Percentiles rank a stretch among this genome's conserved stretches.
These are phyloP conservation scores for Amylostereum areolatum DNA, from an alignment of 1,284 basidiomycete genomes.

Conservation along the genomic window DNA sequence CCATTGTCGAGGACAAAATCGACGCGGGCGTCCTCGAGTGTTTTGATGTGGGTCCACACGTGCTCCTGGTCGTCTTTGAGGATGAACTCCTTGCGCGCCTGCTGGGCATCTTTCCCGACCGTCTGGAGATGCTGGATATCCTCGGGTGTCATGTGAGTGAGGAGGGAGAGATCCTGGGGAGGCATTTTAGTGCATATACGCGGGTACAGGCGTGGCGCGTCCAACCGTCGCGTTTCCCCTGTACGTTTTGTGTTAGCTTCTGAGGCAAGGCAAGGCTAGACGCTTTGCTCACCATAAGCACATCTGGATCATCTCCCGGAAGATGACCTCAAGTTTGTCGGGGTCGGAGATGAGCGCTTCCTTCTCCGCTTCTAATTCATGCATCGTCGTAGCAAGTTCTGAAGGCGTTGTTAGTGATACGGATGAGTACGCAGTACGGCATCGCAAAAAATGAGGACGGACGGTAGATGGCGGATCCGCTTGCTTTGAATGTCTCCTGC, in stretches of 20 bases:
- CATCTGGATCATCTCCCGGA: constrained; percentile 84
- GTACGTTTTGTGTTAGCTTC: not conserved
- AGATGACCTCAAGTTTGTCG: constrained; percentile 56
- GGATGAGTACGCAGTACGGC: not conserved
- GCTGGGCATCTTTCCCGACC: constrained; percentile 74
- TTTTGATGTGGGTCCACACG: constrained; percentile 73
- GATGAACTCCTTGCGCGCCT: constrained; percentile 71
- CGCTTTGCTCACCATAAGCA: constrained; percentile 62
- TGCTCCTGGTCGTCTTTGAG: constrained; percentile 78
- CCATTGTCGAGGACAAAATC: constrained; percentile 95
- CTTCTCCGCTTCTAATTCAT: constrained; percentile 52
- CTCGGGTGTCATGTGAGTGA: constrained; percentile 73
- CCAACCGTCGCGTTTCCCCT: constrained; percentile 80
- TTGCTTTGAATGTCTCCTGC: constrained; percentile 77
- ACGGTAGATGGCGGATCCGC: constrained; percentile 76
- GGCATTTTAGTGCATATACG: not conserved
- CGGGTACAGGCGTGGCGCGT: too few relatives aligned
- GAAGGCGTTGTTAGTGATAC: not conserved
- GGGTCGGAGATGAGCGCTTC: constrained; percentile 38
- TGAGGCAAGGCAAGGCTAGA: not conserved
- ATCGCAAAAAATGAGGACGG: constrained; percentile 13
- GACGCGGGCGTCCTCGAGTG: constrained; percentile 51
- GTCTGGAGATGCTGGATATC: constrained; percentile 84
- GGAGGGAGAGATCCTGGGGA: constrained; percentile 70
- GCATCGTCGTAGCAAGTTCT: constrained; percentile 69